Conservation (phyloP, 1,284 basidiomycete genomes). For the Sutorius eximius region DNA sequence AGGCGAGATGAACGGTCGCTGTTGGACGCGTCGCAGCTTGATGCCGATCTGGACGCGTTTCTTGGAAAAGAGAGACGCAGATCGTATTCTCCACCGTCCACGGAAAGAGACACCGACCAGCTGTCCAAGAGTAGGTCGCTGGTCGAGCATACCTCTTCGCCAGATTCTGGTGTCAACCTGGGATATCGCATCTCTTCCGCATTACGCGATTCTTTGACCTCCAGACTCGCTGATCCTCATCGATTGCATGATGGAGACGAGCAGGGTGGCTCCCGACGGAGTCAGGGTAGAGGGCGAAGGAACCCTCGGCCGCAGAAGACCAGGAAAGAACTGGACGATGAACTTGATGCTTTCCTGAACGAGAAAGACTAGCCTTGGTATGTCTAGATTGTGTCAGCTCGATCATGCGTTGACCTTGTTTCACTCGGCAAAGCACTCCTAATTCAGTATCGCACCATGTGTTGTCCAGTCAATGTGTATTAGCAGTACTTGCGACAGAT, state of each 20-base stretch:
- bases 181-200: slow-evolving; percentile 46
- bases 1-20: slow-evolving; percentile 33
- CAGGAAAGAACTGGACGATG: slow-evolving; percentile 72
- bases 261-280: slow-evolving; percentile 19
- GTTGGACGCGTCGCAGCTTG: slow-evolving; percentile 32
- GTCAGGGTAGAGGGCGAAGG: slow-evolving; percentile 31
- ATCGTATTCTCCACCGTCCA: slow-evolving; percentile 47
- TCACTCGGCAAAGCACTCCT: neutral
- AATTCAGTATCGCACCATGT: neutral
- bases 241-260: slow-evolving; percentile 24
- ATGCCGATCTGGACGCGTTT: slow-evolving; percentile 65
- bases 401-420: slow-evolving; percentile 8
- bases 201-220: slow-evolving; percentile 36
- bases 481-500: neutral
- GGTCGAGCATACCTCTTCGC: slow-evolving; percentile 55
- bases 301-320: slow-evolving; percentile 51
- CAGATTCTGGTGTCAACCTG: slow-evolving; percentile 39
- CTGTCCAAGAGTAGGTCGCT: slow-evolving; percentile 51
- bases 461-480: slow-evolving; percentile 3
- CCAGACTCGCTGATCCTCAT: slow-evolving; percentile 17
- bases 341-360: slow-evolving; percentile 73
- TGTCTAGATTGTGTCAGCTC: slow-evolving; percentile 2
- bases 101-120: slow-evolving; percentile 67
- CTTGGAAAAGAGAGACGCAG: slow-evolving; percentile 43
- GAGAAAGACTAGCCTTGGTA: slow-evolving; percentile 34